Conservation (phyloP, 805 yeast genomes). For the Lipomyces yamadae region DNA sequence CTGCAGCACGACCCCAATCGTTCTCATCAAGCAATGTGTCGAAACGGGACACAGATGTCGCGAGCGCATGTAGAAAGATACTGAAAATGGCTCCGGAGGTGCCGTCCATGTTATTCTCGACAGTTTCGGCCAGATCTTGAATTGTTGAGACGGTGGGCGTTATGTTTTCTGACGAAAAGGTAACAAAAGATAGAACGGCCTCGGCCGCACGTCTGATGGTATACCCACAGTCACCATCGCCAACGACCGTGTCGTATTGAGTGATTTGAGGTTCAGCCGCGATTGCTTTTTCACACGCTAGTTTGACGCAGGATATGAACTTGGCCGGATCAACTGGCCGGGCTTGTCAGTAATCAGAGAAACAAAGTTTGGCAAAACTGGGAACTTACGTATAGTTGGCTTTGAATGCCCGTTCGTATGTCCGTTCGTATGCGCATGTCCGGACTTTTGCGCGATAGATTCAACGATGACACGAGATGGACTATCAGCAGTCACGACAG, state of each 20-base stretch:
- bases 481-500: constrained; percentile 39
- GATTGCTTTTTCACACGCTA: constrained; percentile 59
- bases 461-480: constrained; percentile 33
- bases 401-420: constrained; percentile 27
- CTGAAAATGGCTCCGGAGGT: constrained; percentile 94
- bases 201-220: constrained; percentile 83
- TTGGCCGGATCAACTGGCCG: constrained; percentile 40
- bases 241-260: constrained; percentile 82
- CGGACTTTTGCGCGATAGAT: constrained; percentile 34
- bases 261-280: constrained; percentile 84
- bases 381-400: constrained; percentile 11
- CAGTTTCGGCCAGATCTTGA: constrained; percentile 76
- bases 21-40: constrained; percentile 22
- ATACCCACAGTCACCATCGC: constrained; percentile 98
- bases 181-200: constrained; percentile 63
- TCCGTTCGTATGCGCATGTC: constrained; percentile 40
- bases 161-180: constrained; percentile 44
- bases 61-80: constrained; percentile 78
- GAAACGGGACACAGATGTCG: constrained; percentile 44
- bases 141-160: constrained; percentile 58
- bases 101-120: constrained; percentile 90
- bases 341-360: neutral
- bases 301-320: constrained; percentile 48
- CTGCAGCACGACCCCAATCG: constrained; percentile 42
- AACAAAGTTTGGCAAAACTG: constrained; percentile 4